These are phyloP conservation scores for Xylaria telfairii DNA, from an alignment of 495 filamentous ascomycete genomes.

Conservation along the genomic window DNA sequence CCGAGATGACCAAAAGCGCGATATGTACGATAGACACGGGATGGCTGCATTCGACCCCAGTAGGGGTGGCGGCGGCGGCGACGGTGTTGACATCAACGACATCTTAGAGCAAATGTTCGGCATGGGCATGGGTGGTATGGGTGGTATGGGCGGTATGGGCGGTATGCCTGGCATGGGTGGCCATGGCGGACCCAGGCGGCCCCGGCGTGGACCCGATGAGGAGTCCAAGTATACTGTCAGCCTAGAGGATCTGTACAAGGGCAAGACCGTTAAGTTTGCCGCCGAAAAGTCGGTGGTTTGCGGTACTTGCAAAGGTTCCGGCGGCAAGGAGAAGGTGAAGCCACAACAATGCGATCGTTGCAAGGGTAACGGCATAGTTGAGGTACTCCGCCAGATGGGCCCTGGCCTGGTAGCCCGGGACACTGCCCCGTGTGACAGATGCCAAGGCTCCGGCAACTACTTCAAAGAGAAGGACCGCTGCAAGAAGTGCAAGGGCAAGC, in stretches of 20 bases:
- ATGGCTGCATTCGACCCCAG: slow-evolving; percentile 88
- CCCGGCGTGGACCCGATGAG: slow-evolving; percentile 78
- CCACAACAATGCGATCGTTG: slow-evolving; percentile 84
- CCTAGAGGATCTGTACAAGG: slow-evolving; percentile 95
- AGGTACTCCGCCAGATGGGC: slow-evolving; percentile 76
- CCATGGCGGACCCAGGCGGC: slow-evolving; percentile 57
- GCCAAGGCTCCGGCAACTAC: slow-evolving; percentile 79
- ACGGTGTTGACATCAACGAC: slow-evolving; percentile 84
- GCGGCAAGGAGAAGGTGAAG: slow-evolving; percentile 91
- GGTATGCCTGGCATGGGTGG: slow-evolving; percentile 57
- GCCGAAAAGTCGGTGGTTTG: slow-evolving; percentile 94
- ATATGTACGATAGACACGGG: slow-evolving; percentile 90
- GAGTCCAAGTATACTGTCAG: slow-evolving; percentile 89
- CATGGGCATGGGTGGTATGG: slow-evolving; percentile 69
- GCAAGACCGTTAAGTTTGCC: slow-evolving; percentile 94
- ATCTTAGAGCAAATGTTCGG: slow-evolving; percentile 95
- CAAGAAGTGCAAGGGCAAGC: slow-evolving; percentile 96
- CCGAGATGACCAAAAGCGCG: slow-evolving; percentile 90
- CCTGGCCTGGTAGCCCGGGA: slow-evolving; percentile 81
- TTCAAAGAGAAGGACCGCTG: slow-evolving; percentile 95
- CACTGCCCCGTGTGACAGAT: slow-evolving; percentile 74
- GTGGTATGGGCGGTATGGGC: slow-evolving; percentile 62
- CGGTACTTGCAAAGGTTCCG: slow-evolving; percentile 81
- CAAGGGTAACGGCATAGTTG: slow-evolving; percentile 73
- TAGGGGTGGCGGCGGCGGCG: slow-evolving; percentile 69